phyloP scores from a whole-genome alignment of 2,329 filamentous ascomycete species.

The Colletotrichum filicis region DNA sequence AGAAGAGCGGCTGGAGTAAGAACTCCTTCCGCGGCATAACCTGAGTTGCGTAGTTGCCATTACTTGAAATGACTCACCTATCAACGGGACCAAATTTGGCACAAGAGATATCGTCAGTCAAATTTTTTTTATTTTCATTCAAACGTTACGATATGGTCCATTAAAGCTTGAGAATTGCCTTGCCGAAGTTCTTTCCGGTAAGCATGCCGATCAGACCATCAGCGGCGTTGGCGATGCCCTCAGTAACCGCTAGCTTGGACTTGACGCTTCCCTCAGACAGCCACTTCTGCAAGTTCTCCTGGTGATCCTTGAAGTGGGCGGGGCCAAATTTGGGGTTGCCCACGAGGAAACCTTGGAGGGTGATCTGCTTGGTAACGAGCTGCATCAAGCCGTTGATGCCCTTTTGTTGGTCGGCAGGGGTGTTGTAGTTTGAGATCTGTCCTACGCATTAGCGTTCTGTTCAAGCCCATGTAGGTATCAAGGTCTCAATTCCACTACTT shows the following conservation, averaged over 20 bases:
- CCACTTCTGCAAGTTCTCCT: constrained; percentile 81
- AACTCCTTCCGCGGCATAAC: no score
- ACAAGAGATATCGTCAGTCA: neutral
- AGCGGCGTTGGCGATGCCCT: constrained; percentile 81
- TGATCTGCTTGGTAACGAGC: constrained; percentile 74
- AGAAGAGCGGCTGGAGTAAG: neutral
- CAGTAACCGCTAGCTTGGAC: constrained; percentile 73
- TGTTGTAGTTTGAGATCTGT: constrained; percentile 80
- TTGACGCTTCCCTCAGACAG: constrained; percentile 82
- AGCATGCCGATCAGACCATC: constrained; percentile 81
- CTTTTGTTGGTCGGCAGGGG: constrained; percentile 61
- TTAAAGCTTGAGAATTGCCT: constrained; percentile 77
- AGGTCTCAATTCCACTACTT: constrained; percentile 47
- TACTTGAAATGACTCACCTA: neutral
- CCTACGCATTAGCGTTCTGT: neutral
- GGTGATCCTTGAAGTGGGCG: constrained; percentile 76
- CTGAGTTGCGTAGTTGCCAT: neutral
- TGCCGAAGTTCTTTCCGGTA: constrained; percentile 84
- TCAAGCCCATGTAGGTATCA: no score
- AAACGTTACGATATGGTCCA: neutral
- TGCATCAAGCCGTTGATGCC: constrained; percentile 74
- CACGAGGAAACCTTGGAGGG: constrained; percentile 82
- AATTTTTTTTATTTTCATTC: neutral
- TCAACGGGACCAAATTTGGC: neutral
- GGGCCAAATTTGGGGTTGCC: constrained; percentile 75